Evolutionary conservation across 768 basidiomycete species (phyloP).

Genomic region (Boletus vinaceobasis): DNA sequence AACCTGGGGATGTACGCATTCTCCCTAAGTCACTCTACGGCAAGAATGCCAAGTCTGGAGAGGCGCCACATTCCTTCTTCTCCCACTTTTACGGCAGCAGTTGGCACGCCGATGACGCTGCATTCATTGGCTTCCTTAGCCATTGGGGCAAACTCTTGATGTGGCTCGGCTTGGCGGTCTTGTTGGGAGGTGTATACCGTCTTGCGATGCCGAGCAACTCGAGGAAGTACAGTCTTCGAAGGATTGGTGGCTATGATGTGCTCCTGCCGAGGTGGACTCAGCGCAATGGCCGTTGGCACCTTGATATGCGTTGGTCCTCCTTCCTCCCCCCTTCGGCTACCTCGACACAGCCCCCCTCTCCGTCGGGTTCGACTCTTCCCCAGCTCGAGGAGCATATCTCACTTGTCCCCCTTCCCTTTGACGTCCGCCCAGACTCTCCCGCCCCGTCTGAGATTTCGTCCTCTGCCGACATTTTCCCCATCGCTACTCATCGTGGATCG

Average conservation of each 20-base stretch:
- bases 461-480: constrained; percentile 40
- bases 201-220: constrained; percentile 54
- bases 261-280: constrained; percentile 72
- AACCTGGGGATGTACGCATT: constrained; percentile 77
- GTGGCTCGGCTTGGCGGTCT: constrained; percentile 74
- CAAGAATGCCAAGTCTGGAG: constrained; percentile 82
- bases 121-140: constrained; percentile 91
- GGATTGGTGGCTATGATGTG: constrained; percentile 74
- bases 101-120: constrained; percentile 98
- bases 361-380: constrained; percentile 46
- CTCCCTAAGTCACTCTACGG: constrained; percentile 97
- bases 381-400: constrained; percentile 48
- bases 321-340: constrained; percentile 42
- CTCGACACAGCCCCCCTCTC: constrained; percentile 43
- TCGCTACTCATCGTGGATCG: constrained; percentile 36
- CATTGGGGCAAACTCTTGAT: constrained; percentile 85
- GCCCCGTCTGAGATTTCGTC: constrained; percentile 47
- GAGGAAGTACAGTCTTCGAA: constrained; percentile 55
- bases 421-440: constrained; percentile 55
- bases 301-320: constrained; percentile 60
- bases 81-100: constrained; percentile 97
- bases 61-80: constrained; percentile 91
- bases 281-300: constrained; percentile 68
- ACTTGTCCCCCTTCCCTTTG: constrained; percentile 63
- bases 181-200: constrained; percentile 66